These are phyloP conservation scores for Spatholobus suberectus DNA, from an alignment of 306 rosid species.

Conservation along the genomic window DNA sequence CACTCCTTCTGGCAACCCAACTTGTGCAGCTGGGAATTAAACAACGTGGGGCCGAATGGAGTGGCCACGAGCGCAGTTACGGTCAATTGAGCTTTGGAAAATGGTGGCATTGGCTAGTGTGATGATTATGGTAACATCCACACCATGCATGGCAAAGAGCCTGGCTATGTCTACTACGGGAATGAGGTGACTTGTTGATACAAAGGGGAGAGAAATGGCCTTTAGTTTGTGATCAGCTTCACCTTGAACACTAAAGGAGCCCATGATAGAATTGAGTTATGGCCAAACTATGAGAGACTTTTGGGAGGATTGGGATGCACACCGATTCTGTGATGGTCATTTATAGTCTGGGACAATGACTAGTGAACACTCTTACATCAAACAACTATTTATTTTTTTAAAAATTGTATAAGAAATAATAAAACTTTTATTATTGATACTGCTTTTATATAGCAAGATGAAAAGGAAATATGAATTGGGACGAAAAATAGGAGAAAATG, in stretches of 20 bases:
- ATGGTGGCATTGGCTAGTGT: neutral
- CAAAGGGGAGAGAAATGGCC: neutral
- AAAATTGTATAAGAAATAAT: too few species aligned
- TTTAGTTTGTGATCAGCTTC: neutral
- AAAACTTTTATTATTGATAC: too few species aligned
- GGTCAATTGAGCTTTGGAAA: neutral
- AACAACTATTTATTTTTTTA: too few species aligned
- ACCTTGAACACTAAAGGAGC: neutral
- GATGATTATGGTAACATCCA: neutral
- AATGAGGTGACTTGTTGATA: neutral
- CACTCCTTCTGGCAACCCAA: neutral
- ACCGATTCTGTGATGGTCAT: too few species aligned
- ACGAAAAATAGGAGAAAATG: too few species aligned
- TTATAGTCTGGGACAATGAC: too few species aligned
- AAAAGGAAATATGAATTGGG: too few species aligned
- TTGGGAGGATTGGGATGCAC: too few species aligned
- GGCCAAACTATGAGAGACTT: too few species aligned
- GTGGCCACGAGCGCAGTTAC: neutral
- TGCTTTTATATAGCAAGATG: too few species aligned
- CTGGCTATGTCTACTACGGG: neutral
- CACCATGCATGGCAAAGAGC: neutral
- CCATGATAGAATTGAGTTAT: neutral
- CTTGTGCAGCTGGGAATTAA: neutral
- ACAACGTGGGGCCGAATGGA: neutral
- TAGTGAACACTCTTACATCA: too few species aligned